Evolutionary conservation across 805 yeast genomes (phyloP), one percentile per base, ranked within the genome.

Genomic region (Lachancea dasiensis): DNA sequence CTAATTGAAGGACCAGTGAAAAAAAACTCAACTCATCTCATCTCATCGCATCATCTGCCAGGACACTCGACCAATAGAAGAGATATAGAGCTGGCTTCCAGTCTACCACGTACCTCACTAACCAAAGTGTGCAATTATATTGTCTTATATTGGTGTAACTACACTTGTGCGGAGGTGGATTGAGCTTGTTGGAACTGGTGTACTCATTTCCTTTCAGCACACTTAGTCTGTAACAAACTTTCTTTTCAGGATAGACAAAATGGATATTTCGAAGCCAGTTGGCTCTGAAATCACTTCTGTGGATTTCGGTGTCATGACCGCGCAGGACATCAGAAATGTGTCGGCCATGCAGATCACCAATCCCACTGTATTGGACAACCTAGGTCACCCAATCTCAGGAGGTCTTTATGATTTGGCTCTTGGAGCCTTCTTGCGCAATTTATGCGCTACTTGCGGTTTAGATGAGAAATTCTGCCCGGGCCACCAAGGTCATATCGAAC

Each of bases 381-480:
- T 92, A 58, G 98, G 97, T 31, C 97, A 94, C 62, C 97, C 99
- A 14, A 79, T 92, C 37, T 72, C 81, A 28, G 89, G 92, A 43
- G 99, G 99, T 61, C 68, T 92, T 23, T 92, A 92, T 55, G 99
- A 92, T 64, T 72, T 90, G 45, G 79, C 95, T n/a, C 67, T 92
- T 27, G 99, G 99, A 48, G 97, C 98, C 0, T 92, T 87, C 55
- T 68, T 86, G 45, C 74, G 81, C 55, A 86, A 90, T 60, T 70
- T 84, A 41, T 87, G 99, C 75, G 73, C 92, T 16, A 90, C 97
- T 1, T 92, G 99, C 74, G 96, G 97, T 14, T 70, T 90, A 45
- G 95, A 89, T 59, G 97, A 90, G 50, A 79, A 82, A 56, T 80
- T 77, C 51, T 92, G 99, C 68, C 97, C 97, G 3, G 99, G 99